Percentiles rank a stretch among this genome's conserved stretches.
These are phyloP conservation scores for Aureobasidium sp. DNA, from an alignment of 2,329 filamentous ascomycete genomes.

Conservation along the genomic window DNA sequence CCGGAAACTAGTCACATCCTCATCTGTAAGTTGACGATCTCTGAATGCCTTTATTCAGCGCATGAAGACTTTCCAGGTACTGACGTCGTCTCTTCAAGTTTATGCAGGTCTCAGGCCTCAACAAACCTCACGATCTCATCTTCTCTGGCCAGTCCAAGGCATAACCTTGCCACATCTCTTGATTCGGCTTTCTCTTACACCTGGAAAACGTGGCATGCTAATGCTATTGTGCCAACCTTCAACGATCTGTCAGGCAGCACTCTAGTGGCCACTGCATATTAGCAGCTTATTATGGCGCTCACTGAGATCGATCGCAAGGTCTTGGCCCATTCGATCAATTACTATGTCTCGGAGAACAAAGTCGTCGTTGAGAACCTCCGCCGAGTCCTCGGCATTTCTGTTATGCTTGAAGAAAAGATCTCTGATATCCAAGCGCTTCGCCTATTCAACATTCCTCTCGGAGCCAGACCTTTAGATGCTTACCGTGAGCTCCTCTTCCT, in stretches of 20 bases:
- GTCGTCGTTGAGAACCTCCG: conserved; percentile 75
- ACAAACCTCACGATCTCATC: neutral
- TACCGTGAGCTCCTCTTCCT: conserved; percentile 95
- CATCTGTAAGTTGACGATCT: no score
- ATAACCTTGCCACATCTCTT: neutral
- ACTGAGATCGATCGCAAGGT: conserved; percentile 98
- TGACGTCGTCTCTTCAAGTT: no score
- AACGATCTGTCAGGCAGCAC: neutral
- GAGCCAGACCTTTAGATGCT: conserved; percentile 72
- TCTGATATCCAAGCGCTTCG: conserved; percentile 76
- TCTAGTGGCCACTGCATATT: conserved; percentile 10
- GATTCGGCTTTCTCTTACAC: neutral
- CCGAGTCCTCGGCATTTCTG: conserved; percentile 83
- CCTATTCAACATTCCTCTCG: conserved; percentile 68
- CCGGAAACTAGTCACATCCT: no score
- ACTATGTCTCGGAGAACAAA: conserved; percentile 71
- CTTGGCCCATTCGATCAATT: conserved; percentile 69
- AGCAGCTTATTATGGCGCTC: conserved; percentile 64
- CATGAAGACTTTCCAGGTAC: no score
- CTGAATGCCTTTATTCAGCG: no score
- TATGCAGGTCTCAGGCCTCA: neutral
- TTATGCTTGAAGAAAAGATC: conserved; percentile 78
- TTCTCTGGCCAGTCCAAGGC: neutral
- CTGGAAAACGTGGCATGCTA: no score
- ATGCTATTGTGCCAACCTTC: neutral